Evolutionary conservation across 73 alveolate species (phyloP), one percentile per base, ranked within the genome.

Genomic region (Paramecium bursaria): DNA sequence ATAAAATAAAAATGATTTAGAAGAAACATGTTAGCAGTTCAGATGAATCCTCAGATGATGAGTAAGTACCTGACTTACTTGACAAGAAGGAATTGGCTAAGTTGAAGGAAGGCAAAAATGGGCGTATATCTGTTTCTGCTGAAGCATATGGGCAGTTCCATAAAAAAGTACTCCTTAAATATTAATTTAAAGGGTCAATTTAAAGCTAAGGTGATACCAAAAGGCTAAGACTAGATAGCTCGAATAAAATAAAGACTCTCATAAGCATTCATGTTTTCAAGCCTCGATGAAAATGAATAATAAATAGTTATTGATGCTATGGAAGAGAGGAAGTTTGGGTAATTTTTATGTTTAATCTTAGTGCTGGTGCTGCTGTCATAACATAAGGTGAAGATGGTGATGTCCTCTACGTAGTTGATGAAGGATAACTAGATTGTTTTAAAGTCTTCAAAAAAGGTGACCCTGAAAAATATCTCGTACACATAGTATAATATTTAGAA

Each of bases 61-160:
- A 79, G 23, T 50, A 79, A 33, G 89, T 79, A 35, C 85, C 51
- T 29, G 89, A 79, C 17, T 79, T 79, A 79, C 29, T 50, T 15
- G 76, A 61, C 33, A 73, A 61, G 19, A 48, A 79, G 30, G 74
- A 79, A 31, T 53, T 53, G 10, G 74, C 46, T n/a, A 46, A 79
- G 48, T 26, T 27, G 48, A 79, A 79, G 48, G 89, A 73, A 0
- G 50, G 46, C 25, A 79, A 79, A 53, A 80, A 80, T 33, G 50
- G 51, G 17, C 94, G 99, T 76, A 79, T 97, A 22, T 95, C 98
- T 13, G 99, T 98, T 23, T 85, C 97, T 35, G 99, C 99, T 29
- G 99, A 98, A 89, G 99, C 95, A 14, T 98, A 94, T 87, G 99
- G 99, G 27, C 50, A 61, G 52, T 98, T 94, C 91, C 92, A 98